Evolutionary conservation across 306 rosid species (phyloP).

Genomic region (Pyrus communis): DNA sequence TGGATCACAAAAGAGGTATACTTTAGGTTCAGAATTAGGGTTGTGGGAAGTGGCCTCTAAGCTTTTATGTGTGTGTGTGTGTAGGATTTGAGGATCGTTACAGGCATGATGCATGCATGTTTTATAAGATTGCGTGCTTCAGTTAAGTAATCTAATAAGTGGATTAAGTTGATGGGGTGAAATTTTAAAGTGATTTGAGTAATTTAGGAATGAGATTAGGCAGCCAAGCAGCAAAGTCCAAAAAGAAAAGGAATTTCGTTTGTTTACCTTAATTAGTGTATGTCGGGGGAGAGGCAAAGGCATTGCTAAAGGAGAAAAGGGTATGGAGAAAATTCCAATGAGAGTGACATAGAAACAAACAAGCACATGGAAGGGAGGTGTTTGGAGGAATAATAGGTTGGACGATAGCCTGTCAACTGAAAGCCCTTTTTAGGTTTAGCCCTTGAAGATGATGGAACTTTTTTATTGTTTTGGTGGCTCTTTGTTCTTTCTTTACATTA

Average conservation of each 20-base stretch:
- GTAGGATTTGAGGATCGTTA: too few species aligned
- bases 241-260: slow-evolving; percentile 41
- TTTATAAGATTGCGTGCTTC: slow-evolving; percentile 16
- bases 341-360: slow-evolving; percentile 51
- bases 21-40: too few species aligned
- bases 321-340: slow-evolving; percentile 43
- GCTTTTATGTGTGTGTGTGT: too few species aligned
- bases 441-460: too few species aligned
- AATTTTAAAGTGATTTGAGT: slow-evolving; percentile 28
- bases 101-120: neutral
- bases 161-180: slow-evolving; percentile 25
- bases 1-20: neutral
- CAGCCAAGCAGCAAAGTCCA: slow-evolving; percentile 49
- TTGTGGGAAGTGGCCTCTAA: too few species aligned
- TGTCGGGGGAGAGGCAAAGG: slow-evolving; percentile 15
- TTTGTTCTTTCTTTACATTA: too few species aligned
- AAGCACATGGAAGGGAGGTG: slow-evolving; percentile 77
- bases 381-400: slow-evolving; percentile 61
- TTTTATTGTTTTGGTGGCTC: neutral
- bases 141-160: neutral
- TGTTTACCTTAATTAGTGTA: slow-evolving; percentile 4
- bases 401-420: too few species aligned
- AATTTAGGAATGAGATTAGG: slow-evolving; percentile 55
- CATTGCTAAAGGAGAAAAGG: slow-evolving; percentile 42
- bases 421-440: too few species aligned